A percentile compares a stretch with the other conserved stretches of the same genome.
Conservation (phyloP, 2,329 filamentous ascomycete species). For the Cercospora berteroae region DNA sequence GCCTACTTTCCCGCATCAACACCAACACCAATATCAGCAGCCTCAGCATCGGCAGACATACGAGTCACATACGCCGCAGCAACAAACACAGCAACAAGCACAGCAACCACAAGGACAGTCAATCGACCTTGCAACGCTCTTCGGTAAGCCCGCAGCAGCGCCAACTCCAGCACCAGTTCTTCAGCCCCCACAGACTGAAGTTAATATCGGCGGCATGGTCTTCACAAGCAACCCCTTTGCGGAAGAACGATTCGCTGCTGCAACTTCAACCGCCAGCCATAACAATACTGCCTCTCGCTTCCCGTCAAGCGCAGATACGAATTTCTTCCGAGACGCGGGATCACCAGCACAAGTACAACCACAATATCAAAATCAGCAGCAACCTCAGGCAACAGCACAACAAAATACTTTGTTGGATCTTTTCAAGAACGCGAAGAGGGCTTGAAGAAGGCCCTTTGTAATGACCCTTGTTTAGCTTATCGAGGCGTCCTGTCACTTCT, state of each 20-base stretch:
- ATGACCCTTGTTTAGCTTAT: background rate
- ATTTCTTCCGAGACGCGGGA: slow-evolving; percentile 27
- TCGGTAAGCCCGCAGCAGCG: slow-evolving; percentile 20
- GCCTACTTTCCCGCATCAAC: slow-evolving; percentile 45
- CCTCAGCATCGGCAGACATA: slow-evolving; percentile 18
- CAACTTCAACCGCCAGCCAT: background rate
- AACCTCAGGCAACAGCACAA: slow-evolving; percentile 16
- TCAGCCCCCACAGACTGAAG: slow-evolving; percentile 8
- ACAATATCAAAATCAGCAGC: slow-evolving; percentile 12
- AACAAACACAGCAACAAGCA: slow-evolving; percentile 51
- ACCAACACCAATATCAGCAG: slow-evolving; percentile 49
- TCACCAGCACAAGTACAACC: slow-evolving; percentile 11
- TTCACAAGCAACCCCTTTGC: slow-evolving; percentile 8
- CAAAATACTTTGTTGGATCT: slow-evolving; percentile 32
- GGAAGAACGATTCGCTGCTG: slow-evolving; percentile 11
- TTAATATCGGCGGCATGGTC: slow-evolving; percentile 4
- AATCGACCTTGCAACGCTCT: slow-evolving; percentile 31
- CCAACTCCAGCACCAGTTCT: background rate
- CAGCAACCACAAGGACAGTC: slow-evolving; percentile 42
- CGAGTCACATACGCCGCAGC: slow-evolving; percentile 35
- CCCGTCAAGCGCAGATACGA: slow-evolving; percentile 22
- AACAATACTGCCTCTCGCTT: slow-evolving; percentile 9
- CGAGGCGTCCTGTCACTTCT: background rate
- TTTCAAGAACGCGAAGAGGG: slow-evolving; percentile 30
- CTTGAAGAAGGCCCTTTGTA: background rate